Evolutionary conservation across 2,329 filamentous ascomycete genomes (phyloP).

Genomic region (Coniosporium tulheliwenetii): DNA sequence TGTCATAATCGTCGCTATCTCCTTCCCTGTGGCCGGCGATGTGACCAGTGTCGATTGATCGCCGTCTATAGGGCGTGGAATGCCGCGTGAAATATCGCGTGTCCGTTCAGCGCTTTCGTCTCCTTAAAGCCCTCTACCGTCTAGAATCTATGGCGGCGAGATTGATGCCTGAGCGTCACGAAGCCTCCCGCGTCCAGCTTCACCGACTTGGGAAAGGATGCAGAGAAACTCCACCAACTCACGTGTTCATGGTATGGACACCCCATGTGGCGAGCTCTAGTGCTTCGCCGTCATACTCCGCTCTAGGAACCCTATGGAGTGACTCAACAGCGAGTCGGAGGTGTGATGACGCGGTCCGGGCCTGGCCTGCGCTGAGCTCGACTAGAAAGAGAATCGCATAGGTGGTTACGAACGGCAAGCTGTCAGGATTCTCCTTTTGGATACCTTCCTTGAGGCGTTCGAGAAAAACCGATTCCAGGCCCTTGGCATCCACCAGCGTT

Average conservation of each 20-base stretch:
- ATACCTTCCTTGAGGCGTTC: constrained; percentile 7
- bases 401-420: constrained; percentile 8
- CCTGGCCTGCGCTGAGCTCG: constrained; percentile 10
- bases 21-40: too few species aligned
- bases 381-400: constrained; percentile 14
- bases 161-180: too few species aligned
- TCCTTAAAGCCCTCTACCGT: too few species aligned
- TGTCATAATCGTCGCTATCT: too few species aligned
- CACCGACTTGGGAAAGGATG: background rate
- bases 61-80: too few species aligned
- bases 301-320: constrained; percentile 1
- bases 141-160: too few species aligned
- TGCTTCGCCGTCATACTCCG: constrained; percentile 3
- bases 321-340: constrained; percentile 9
- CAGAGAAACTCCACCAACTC: background rate
- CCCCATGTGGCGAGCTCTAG: constrained; percentile 7
- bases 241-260: constrained; percentile 8
- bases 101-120: background rate
- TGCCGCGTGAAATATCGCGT: too few species aligned
- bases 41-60: too few species aligned
- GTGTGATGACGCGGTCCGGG: constrained; percentile 11
- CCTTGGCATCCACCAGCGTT: constrained; percentile 4
- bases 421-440: constrained; percentile 5
- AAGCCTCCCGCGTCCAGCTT: background rate
- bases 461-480: constrained; percentile 8